A percentile compares a stretch with the other conserved stretches of the same genome.
These are phyloP conservation scores for Aspergillus versicolor DNA, from an alignment of 2,329 filamentous ascomycete species.

Conservation along the genomic window DNA sequence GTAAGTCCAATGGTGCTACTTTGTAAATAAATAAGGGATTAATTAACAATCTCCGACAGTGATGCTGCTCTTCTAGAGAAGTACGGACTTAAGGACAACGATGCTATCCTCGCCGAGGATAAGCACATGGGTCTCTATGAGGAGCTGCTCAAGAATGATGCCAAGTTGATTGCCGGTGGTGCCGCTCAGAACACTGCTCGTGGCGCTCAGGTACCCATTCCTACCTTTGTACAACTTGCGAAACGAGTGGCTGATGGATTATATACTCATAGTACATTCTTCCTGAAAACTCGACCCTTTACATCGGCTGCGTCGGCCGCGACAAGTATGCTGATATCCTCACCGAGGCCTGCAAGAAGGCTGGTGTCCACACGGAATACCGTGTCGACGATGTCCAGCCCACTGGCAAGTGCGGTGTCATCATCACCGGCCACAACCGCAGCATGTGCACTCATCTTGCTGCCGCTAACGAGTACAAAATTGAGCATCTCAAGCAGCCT, in stretches of 20 bases:
- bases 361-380: conserved; percentile 92
- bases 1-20: conserved; percentile 44
- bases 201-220: conserved; percentile 67
- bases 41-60: conserved; percentile 46
- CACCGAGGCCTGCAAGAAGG: conserved; percentile 78
- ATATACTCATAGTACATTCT: conserved; percentile 70
- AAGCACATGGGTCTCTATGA: conserved; percentile 90
- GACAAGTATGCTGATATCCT: conserved; percentile 95
- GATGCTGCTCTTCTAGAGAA: conserved; percentile 83
- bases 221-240: not conserved
- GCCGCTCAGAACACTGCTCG: conserved; percentile 97
- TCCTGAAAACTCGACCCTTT: conserved; percentile 82
- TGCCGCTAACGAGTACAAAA: conserved; percentile 94
- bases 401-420: conserved; percentile 90
- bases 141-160: conserved; percentile 79
- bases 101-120: conserved; percentile 93
- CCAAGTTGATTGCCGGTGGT: conserved; percentile 92
- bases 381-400: conserved; percentile 79
- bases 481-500: conserved; percentile 87
- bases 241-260: conserved; percentile 13
- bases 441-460: conserved; percentile 93
- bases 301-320: conserved; percentile 88
- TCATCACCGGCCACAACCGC: conserved; percentile 96
- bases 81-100: conserved; percentile 92
- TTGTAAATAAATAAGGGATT: not conserved